phyloP scores from a whole-genome alignment of 352 stramenopile genomes.

The Globisporangium irregulare region DNA sequence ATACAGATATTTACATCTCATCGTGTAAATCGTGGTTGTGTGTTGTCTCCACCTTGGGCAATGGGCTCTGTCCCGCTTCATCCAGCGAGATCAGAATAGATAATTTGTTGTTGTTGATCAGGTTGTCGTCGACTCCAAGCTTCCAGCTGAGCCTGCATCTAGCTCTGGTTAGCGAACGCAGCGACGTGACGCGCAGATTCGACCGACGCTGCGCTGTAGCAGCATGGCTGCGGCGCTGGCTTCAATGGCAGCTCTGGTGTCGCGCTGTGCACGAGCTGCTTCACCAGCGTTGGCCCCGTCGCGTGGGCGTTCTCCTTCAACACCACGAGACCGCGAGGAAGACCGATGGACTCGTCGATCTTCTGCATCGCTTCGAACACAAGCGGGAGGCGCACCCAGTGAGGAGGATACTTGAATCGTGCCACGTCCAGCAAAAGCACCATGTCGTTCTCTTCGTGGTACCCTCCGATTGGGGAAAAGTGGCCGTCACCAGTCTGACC shows the following conservation, averaged over 20 bases:
- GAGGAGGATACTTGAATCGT: conserved; percentile 94
- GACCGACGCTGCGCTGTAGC: conserved; percentile 23
- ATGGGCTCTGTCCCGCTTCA: conserved; percentile 8
- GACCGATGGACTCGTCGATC: conserved; percentile 43
- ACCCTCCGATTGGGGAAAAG: conserved; percentile 96
- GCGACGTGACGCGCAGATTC: conserved; percentile 30
- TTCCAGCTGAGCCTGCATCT: background rate
- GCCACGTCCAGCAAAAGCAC: conserved; percentile 96
- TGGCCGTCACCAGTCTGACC: conserved; percentile 95
- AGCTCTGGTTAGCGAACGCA: conserved; percentile 13
- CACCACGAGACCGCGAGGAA: conserved; percentile 35
- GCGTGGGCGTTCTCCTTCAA: conserved; percentile 41
- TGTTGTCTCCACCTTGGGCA: background rate
- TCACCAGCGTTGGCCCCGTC: conserved; percentile 39
- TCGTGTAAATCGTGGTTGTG: too few species aligned
- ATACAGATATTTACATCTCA: background rate
- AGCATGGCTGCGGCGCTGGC: conserved; percentile 30
- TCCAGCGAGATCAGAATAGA: conserved; percentile 10
- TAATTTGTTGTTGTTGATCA: conserved; percentile 8
- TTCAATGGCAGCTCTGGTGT: conserved; percentile 29
- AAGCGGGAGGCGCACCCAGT: conserved; percentile 61
- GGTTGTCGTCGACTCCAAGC: background rate
- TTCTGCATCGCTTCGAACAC: conserved; percentile 55
- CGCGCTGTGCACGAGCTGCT: conserved; percentile 42
- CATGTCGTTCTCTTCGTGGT: conserved; percentile 88